These are phyloP conservation scores for Aotearoamyces nothofagi DNA, from an alignment of 2,329 filamentous ascomycete genomes.

Conservation along the genomic window DNA sequence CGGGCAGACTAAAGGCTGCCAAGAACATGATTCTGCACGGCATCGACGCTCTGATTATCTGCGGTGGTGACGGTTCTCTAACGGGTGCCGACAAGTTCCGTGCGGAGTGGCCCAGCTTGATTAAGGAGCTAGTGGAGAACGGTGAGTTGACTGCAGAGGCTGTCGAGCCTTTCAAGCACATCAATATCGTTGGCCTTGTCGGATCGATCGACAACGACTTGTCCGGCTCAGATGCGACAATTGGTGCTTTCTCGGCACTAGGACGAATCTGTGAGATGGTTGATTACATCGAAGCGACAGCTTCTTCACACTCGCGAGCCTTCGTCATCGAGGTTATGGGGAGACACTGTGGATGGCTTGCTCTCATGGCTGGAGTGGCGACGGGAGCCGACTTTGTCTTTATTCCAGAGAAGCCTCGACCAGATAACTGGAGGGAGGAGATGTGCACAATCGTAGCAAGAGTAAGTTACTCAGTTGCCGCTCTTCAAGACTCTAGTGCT, in stretches of 20 bases:
- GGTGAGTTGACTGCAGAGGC: conserved; percentile 58
- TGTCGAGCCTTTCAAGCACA: conserved; percentile 60
- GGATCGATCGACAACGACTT: conserved; percentile 98
- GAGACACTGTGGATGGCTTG: conserved; percentile 92
- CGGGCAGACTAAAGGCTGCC: conserved; percentile 69
- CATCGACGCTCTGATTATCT: conserved; percentile 93
- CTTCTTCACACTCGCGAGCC: conserved; percentile 82
- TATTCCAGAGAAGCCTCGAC: conserved; percentile 84
- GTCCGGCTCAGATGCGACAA: conserved; percentile 91
- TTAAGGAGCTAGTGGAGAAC: conserved; percentile 68
- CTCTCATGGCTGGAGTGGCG: conserved; percentile 87
- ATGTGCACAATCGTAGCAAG: conserved; percentile 69
- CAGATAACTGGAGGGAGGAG: conserved; percentile 74
- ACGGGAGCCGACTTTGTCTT: conserved; percentile 95
- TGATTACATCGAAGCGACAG: conserved; percentile 93
- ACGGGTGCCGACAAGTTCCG: conserved; percentile 93
- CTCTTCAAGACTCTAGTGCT: conserved; percentile 8
- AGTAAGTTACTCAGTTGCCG: conserved; percentile 26
- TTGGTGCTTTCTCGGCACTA: conserved; percentile 90
- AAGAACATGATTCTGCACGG: conserved; percentile 90
- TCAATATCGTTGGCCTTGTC: conserved; percentile 94
- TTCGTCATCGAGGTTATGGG: conserved; percentile 99
- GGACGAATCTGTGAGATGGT: conserved; percentile 89
- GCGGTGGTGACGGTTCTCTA: conserved; percentile 89
- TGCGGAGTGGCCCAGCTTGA: conserved; percentile 75